phyloP scores from a whole-genome alignment of 192 early-diverging fungal genomes.

The Geosiphon pyriformis region DNA sequence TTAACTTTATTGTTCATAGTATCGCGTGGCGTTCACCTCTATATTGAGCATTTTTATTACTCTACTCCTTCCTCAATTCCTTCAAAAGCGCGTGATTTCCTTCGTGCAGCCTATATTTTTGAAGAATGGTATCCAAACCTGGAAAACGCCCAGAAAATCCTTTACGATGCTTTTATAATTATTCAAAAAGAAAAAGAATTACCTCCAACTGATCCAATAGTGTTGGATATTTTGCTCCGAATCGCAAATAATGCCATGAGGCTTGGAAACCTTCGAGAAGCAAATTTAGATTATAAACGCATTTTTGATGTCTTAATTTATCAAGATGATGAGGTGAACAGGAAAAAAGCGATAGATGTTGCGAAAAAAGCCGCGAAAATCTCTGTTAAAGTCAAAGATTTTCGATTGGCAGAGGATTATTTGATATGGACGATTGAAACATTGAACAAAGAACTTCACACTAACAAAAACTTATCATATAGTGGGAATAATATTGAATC shows the following conservation, averaged over 20 bases:
- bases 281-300: constrained; percentile 33
- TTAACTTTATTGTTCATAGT: constrained; percentile 28
- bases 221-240: constrained; percentile 25
- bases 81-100: constrained; percentile 32
- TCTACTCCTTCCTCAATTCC: constrained; percentile 39
- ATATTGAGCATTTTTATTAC: constrained; percentile 46
- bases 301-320: constrained; percentile 34
- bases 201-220: constrained; percentile 6
- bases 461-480: neutral
- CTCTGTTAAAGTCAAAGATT: constrained; percentile 33
- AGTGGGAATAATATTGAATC: neutral
- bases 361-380: constrained; percentile 36
- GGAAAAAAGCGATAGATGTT: constrained; percentile 30
- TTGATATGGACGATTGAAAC: constrained; percentile 42
- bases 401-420: constrained; percentile 35
- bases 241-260: constrained; percentile 27
- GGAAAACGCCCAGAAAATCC: constrained; percentile 38
- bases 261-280: constrained; percentile 34
- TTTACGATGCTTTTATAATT: constrained; percentile 31
- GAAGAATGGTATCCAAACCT: constrained; percentile 42
- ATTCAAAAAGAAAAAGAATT: constrained; percentile 27
- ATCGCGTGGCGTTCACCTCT: constrained; percentile 44
- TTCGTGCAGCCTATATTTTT: constrained; percentile 53
- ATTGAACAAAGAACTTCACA: neutral
- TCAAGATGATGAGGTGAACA: constrained; percentile 29